Evolutionary conservation across 805 yeast genomes (phyloP).

Genomic region (Kurtzmaniella fragi): DNA sequence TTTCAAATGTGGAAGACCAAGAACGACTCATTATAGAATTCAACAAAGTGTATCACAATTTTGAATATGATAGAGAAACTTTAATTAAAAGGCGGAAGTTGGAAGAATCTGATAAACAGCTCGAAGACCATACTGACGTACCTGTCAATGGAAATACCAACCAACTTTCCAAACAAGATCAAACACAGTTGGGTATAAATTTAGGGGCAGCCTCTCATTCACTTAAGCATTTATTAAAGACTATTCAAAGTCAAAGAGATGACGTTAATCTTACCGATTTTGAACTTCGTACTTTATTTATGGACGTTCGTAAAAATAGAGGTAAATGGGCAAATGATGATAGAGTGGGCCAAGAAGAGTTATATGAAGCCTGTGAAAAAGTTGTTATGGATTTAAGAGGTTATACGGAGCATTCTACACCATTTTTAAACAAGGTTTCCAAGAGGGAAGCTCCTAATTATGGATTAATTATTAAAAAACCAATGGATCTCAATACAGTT

Average conservation of each 20-base stretch:
- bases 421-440: constrained; percentile 91
- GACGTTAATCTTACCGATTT: constrained; percentile 67
- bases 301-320: constrained; percentile 90
- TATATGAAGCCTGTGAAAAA: constrained; percentile 95
- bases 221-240: constrained; percentile 71
- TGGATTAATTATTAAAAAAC: constrained; percentile 80
- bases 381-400: constrained; percentile 87
- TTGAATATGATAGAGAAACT: constrained; percentile 74
- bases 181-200: constrained; percentile 20
- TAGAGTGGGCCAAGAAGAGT: constrained; percentile 92
- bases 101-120: constrained; percentile 73
- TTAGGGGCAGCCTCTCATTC: constrained; percentile 36
- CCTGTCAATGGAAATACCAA: not conserved
- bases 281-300: constrained; percentile 77
- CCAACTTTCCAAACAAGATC: not conserved
- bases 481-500: constrained; percentile 96
- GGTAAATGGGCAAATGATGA: constrained; percentile 98
- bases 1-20: constrained; percentile 29
- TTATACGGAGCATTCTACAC: constrained; percentile 94
- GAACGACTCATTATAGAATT: constrained; percentile 52
- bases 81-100: constrained; percentile 68
- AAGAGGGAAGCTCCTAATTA: constrained; percentile 98
- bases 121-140: constrained; percentile 29
- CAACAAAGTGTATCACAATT: constrained; percentile 68
- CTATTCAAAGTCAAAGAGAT: constrained; percentile 79